A percentile compares a stretch with the other conserved stretches of the same genome.
phyloP scores from a whole-genome alignment of 75 land plant species.

The Ceratopteris richardii region DNA sequence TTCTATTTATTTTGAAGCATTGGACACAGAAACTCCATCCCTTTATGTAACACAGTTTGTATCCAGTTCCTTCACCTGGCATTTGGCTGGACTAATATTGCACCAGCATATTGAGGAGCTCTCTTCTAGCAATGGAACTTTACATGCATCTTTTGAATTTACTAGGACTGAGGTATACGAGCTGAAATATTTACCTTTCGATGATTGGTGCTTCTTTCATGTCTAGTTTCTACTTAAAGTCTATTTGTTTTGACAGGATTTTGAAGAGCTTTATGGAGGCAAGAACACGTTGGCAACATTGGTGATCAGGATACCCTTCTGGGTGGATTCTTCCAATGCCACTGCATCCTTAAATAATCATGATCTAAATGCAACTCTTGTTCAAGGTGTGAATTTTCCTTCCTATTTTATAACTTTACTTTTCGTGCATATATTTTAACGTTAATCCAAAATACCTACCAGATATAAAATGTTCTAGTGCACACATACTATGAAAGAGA shows the following conservation, averaged over 20 bases:
- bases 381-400: conserved; percentile 43
- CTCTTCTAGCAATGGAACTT: conserved; percentile 39
- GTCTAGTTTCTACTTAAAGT: too few relatives aligned
- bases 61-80: conserved; percentile 67
- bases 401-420: neutral
- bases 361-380: conserved; percentile 25
- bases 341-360: conserved; percentile 41
- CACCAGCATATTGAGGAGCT: conserved; percentile 46
- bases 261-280: conserved; percentile 11
- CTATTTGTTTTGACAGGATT: too few relatives aligned
- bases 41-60: conserved; percentile 72
- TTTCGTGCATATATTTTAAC: too few relatives aligned
- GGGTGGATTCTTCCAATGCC: conserved; percentile 39
- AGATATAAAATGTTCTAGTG: too few relatives aligned
- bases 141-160: conserved; percentile 37
- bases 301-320: conserved; percentile 61
- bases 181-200: too few relatives aligned
- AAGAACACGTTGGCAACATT: conserved; percentile 28
- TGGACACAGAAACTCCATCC: conserved; percentile 21
- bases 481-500: too few relatives aligned
- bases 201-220: too few relatives aligned
- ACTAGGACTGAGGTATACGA: too few relatives aligned
- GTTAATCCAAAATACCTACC: too few relatives aligned
- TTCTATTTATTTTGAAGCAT: conserved; percentile 87
- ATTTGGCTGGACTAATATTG: conserved; percentile 39